Conservation (phyloP, 768 basidiomycete species). For the Dacryopinax primogenitus region DNA sequence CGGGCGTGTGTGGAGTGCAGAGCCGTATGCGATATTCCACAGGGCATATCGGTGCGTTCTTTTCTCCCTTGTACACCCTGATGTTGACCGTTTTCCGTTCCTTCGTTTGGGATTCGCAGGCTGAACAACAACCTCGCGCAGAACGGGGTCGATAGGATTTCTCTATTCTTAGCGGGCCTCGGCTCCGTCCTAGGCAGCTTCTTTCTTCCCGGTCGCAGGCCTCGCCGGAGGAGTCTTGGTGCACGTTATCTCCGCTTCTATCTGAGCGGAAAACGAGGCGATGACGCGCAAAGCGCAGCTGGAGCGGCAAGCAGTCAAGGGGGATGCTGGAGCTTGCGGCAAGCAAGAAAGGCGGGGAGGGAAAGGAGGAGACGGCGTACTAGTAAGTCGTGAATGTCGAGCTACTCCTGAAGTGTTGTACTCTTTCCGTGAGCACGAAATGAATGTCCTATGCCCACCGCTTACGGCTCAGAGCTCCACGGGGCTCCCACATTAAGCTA, state of each 20-base stretch:
- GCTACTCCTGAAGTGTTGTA: too few species aligned
- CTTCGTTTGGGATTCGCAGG: neutral
- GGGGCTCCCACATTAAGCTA: too few species aligned
- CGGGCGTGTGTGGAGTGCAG: neutral
- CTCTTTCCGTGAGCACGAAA: too few species aligned
- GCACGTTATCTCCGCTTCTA: neutral
- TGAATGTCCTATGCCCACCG: too few species aligned
- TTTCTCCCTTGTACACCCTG: neutral
- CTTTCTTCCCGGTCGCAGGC: neutral
- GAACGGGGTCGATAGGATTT: neutral
- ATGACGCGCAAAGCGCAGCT: too few species aligned
- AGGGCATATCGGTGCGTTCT: neutral
- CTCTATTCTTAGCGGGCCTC: neutral
- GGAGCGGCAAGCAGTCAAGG: too few species aligned
- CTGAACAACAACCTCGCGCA: neutral
- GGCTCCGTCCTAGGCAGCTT: neutral
- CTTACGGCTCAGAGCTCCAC: too few species aligned
- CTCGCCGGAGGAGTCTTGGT: neutral
- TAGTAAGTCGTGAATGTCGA: too few species aligned
- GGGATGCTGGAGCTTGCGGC: too few species aligned
- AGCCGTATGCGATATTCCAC: neutral
- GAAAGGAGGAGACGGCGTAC: too few species aligned
- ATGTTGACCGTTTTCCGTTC: too few species aligned
- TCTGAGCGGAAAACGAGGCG: neutral
- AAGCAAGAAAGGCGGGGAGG: too few species aligned